Conservation (phyloP, 2,329 filamentous ascomycete species). For the Davidsoniella neocaledoniae region DNA sequence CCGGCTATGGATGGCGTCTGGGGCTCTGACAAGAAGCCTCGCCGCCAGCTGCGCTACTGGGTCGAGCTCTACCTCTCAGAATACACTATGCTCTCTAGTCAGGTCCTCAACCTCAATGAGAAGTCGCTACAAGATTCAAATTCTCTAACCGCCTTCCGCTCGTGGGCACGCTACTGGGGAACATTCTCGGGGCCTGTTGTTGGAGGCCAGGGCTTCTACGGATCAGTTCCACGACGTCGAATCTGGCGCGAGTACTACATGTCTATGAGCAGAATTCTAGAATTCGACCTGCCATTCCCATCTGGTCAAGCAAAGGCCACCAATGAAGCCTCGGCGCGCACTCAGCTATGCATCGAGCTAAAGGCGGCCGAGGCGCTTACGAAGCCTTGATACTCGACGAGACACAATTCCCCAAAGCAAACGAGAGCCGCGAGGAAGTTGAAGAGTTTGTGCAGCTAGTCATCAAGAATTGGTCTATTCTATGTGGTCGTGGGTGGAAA, state of each 20-base stretch:
- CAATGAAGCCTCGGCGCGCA: constrained; percentile 36
- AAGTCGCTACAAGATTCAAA: constrained; percentile 34
- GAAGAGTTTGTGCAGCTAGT: constrained; percentile 68
- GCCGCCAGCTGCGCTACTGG: constrained; percentile 58
- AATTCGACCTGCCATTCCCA: constrained; percentile 44
- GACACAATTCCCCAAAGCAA: constrained; percentile 69
- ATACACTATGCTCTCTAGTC: constrained; percentile 52
- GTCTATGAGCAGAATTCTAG: constrained; percentile 59
- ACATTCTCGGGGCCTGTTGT: constrained; percentile 27
- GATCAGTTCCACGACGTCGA: constrained; percentile 42
- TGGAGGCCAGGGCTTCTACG: constrained; percentile 41
- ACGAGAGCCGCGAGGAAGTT: constrained; percentile 60
- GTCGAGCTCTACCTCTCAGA: constrained; percentile 62
- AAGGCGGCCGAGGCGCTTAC: constrained; percentile 64
- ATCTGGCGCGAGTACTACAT: constrained; percentile 81
- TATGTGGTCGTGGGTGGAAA: constrained; percentile 66
- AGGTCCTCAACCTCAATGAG: constrained; percentile 35
- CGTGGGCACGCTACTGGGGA: constrained; percentile 58
- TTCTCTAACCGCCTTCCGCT: constrained; percentile 39
- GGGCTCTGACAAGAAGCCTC: constrained; percentile 29
- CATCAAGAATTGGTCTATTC: constrained; percentile 68
- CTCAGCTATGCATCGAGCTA: constrained; percentile 57
- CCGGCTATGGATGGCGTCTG: constrained; percentile 41
- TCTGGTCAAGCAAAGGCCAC: constrained; percentile 27
- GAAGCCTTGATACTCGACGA: constrained; percentile 64